Percentiles rank a stretch among this genome's conserved stretches.
These are phyloP conservation scores for Gossypioides kirkii DNA, from an alignment of 345 rosid species.

Conservation along the genomic window DNA sequence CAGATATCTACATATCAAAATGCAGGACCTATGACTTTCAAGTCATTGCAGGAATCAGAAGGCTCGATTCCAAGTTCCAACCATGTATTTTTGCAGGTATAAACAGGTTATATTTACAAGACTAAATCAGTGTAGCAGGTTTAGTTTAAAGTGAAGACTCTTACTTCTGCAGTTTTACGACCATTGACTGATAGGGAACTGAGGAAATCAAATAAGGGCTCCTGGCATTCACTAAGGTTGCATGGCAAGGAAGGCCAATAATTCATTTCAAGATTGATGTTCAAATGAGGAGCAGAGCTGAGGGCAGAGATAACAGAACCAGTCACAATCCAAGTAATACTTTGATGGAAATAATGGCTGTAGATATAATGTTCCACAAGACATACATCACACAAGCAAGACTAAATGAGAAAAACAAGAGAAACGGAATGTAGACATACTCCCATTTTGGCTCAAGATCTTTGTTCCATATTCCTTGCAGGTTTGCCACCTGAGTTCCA, in stretches of 20 bases:
- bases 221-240: slow-evolving; percentile 83
- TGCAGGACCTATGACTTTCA: background rate
- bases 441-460: slow-evolving; percentile 83
- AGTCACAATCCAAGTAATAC: slow-evolving; percentile 16
- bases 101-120: background rate
- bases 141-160: slow-evolving; percentile 10
- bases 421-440: slow-evolving; percentile 38
- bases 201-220: slow-evolving; percentile 76
- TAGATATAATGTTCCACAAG: background rate
- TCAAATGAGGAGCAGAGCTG: slow-evolving; percentile 91
- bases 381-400: background rate
- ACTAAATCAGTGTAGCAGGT: background rate
- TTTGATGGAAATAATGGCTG: background rate
- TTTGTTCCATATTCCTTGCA: slow-evolving; percentile 93
- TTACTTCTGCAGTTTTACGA: slow-evolving; percentile 78
- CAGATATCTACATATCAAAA: background rate
- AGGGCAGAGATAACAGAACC: slow-evolving; percentile 9
- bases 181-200: slow-evolving; percentile 69
- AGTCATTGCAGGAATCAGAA: background rate
- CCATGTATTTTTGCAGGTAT: background rate
- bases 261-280: slow-evolving; percentile 96
- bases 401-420: slow-evolving; percentile 4
- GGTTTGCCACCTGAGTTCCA: slow-evolving; percentile 88
- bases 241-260: slow-evolving; percentile 92
- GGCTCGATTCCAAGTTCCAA: background rate